Evolutionary conservation across 192 early-diverging fungal genomes (phyloP).

Genomic region (Geranomyces michiganensis): DNA sequence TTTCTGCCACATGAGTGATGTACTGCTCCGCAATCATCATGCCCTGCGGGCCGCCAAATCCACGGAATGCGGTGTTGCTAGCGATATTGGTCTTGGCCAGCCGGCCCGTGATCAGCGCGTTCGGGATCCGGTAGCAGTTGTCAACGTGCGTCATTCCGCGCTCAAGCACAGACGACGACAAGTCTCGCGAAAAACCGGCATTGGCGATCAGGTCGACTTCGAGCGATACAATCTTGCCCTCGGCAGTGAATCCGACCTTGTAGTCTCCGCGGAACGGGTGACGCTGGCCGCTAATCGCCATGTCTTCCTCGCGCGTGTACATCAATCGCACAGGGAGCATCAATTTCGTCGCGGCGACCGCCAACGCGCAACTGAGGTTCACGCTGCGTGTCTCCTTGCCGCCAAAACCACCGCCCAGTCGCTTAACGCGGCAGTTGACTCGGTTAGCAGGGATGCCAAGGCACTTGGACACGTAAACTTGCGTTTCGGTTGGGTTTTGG

Average conservation of each 20-base stretch:
- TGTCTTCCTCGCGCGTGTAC: constrained; percentile 86
- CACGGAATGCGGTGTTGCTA: constrained; percentile 85
- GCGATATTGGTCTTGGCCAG: constrained; percentile 82
- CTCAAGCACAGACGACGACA: constrained; percentile 65
- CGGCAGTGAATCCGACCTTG: constrained; percentile 70
- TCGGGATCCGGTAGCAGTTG: constrained; percentile 79
- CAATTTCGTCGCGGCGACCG: constrained; percentile 71
- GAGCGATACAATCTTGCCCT: constrained; percentile 69
- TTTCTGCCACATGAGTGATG: constrained; percentile 78
- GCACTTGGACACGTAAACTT: constrained; percentile 64
- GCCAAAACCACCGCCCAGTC: constrained; percentile 88
- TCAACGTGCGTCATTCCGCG: constrained; percentile 75
- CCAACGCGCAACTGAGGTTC: constrained; percentile 63
- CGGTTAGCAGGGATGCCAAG: constrained; percentile 75
- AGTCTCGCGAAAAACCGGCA: constrained; percentile 47
- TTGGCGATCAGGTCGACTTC: constrained; percentile 49
- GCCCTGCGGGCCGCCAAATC: constrained; percentile 86
- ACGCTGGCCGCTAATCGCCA: constrained; percentile 60
- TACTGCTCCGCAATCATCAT: constrained; percentile 80
- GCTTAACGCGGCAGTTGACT: constrained; percentile 76
- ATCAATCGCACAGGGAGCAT: constrained; percentile 71
- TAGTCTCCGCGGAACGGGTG: constrained; percentile 82
- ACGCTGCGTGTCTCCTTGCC: constrained; percentile 69
- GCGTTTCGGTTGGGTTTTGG: constrained; percentile 77
- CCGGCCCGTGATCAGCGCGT: constrained; percentile 65